Percentiles rank a stretch among this genome's conserved stretches.
phyloP scores from a whole-genome alignment of 73 alveolate species.

The Breviolum minutum region DNA sequence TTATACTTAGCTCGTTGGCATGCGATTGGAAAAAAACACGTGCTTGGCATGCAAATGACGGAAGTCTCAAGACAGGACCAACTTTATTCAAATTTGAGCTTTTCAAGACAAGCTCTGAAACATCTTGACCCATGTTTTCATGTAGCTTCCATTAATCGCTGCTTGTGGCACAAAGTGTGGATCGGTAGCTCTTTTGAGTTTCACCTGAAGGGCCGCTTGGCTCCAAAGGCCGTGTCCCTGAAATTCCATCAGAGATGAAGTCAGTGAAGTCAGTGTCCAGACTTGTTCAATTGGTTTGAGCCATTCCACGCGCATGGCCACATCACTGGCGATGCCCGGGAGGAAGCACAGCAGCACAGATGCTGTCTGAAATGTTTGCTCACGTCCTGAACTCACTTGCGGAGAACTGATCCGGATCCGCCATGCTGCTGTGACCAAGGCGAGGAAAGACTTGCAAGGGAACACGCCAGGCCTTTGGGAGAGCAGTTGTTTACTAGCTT shows the following conservation, averaged over 20 bases:
- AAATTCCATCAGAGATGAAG: no score
- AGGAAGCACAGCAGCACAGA: not conserved
- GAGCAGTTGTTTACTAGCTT: no score
- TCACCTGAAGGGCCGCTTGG: not conserved
- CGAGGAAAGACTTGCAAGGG: slow-evolving; percentile 40
- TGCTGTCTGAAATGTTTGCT: slow-evolving; percentile 61
- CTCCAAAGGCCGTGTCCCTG: no score
- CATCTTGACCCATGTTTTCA: not conserved
- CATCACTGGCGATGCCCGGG: no score
- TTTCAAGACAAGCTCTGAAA: not conserved
- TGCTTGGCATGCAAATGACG: not conserved
- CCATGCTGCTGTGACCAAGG: slow-evolving; percentile 21
- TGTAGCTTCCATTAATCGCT: no score
- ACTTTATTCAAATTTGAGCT: not conserved
- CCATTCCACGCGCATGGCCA: no score
- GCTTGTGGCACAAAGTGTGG: no score
- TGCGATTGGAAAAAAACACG: not conserved
- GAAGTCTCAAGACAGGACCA: no score
- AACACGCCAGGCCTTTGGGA: slow-evolving; percentile 6
- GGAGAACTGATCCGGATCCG: not conserved
- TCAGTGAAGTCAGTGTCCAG: no score
- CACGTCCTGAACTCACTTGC: not conserved
- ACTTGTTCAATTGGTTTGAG: no score
- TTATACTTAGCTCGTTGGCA: not conserved
- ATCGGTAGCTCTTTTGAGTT: not conserved